phyloP scores from a whole-genome alignment of 2,329 filamentous ascomycete genomes.

The Fusarium burgessii region DNA sequence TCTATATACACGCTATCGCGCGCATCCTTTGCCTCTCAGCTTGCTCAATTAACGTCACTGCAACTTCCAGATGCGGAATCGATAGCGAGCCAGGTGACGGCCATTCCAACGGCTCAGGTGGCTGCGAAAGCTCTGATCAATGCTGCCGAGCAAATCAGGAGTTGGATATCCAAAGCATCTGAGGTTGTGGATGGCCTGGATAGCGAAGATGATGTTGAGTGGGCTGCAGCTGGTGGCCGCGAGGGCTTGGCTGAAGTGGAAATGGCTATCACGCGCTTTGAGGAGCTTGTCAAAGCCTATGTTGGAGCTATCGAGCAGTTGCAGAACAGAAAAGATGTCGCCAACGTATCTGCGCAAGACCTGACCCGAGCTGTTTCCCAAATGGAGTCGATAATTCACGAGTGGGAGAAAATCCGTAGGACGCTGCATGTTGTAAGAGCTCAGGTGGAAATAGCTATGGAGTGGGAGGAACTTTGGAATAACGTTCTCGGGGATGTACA shows the following conservation, averaged over 20 bases:
- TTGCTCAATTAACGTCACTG: conserved; percentile 91
- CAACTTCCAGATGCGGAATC: conserved; percentile 87
- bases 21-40: conserved; percentile 91
- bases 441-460: conserved; percentile 97
- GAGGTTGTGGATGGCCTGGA: conserved; percentile 91
- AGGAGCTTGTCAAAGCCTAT: conserved; percentile 90
- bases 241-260: conserved; percentile 82
- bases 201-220: conserved; percentile 97
- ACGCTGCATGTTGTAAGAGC: conserved; percentile 83
- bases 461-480: conserved; percentile 98
- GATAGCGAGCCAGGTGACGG: conserved; percentile 83
- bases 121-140: conserved; percentile 86
- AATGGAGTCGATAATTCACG: conserved; percentile 87
- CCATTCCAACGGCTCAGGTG: conserved; percentile 86
- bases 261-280: conserved; percentile 83
- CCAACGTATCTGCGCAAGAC: conserved; percentile 75
- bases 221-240: conserved; percentile 88
- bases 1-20: conserved; percentile 95
- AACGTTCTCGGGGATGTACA: conserved; percentile 93
- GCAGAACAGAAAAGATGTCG: conserved; percentile 82
- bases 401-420: conserved; percentile 85
- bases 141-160: conserved; percentile 90
- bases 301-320: conserved; percentile 93
- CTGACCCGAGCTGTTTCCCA: conserved; percentile 82
- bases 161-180: conserved; percentile 93